Evolutionary conservation across 1,139 yeast genomes (phyloP).

Genomic region (Suhomyces panamericanus): DNA sequence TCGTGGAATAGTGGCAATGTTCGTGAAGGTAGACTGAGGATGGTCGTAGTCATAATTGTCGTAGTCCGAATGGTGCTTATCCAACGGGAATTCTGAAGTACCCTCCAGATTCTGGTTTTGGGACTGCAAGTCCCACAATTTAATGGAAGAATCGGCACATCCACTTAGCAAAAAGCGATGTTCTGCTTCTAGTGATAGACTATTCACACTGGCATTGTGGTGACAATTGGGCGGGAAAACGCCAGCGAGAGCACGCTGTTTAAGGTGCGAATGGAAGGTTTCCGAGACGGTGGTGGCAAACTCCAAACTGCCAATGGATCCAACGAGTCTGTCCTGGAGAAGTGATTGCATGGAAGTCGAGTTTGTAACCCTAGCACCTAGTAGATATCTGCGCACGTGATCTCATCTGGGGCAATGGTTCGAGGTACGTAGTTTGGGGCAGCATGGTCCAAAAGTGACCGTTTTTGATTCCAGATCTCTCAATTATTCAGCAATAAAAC

Average conservation of each 20-base stretch:
- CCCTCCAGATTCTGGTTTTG: slow-evolving; percentile 4
- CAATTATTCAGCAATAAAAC: too few species aligned
- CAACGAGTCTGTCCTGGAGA: slow-evolving; percentile 35
- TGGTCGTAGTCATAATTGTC: slow-evolving; percentile 30
- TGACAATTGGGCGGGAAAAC: slow-evolving; percentile 45
- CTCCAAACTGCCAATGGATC: slow-evolving; percentile 32
- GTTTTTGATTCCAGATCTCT: too few species aligned
- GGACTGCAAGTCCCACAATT: slow-evolving; percentile 54
- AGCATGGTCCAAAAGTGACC: too few species aligned
- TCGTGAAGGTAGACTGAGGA: slow-evolving; percentile 24
- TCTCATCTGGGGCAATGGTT: background rate
- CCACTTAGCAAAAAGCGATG: slow-evolving; percentile 63
- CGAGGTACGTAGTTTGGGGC: background rate
- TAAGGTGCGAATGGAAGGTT: slow-evolving; percentile 35
- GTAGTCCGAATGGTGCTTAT: slow-evolving; percentile 14
- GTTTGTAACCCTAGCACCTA: background rate
- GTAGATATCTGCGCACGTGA: slow-evolving; percentile 2
- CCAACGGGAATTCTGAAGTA: slow-evolving; percentile 15
- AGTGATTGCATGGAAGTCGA: slow-evolving; percentile 37
- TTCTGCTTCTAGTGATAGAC: slow-evolving; percentile 63
- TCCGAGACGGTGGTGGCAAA: slow-evolving; percentile 44
- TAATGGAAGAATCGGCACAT: slow-evolving; percentile 72
- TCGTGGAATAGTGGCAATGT: slow-evolving; percentile 50
- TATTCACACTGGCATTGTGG: slow-evolving; percentile 55
- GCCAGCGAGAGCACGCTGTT: slow-evolving; percentile 25